Percentiles rank a stretch among this genome's conserved stretches.
These are phyloP conservation scores for Tremella fuciformis DNA, from an alignment of 768 basidiomycete species.

Conservation along the genomic window DNA sequence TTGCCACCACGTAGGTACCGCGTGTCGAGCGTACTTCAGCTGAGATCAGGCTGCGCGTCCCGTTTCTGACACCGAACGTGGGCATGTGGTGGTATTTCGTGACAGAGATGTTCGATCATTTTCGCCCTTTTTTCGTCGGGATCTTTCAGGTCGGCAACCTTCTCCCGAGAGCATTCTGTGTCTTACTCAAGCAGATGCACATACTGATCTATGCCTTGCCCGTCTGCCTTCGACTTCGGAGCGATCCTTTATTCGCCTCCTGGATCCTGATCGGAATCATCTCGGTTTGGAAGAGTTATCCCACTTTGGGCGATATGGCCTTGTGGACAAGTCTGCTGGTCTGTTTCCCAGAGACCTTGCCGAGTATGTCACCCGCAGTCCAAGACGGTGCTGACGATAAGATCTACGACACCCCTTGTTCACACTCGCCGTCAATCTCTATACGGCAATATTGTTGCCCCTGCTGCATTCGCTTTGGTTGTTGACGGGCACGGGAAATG, in stretches of 20 bases:
- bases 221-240: constrained; percentile 84
- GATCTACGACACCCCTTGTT: constrained; percentile 83
- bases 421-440: constrained; percentile 74
- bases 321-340: constrained; percentile 76
- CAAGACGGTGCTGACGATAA: constrained; percentile 47
- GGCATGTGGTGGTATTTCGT: constrained; percentile 99
- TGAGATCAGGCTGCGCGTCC: constrained; percentile 66
- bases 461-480: constrained; percentile 92
- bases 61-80: constrained; percentile 87
- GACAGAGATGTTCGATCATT: constrained; percentile 99
- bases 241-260: constrained; percentile 77
- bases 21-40: neutral
- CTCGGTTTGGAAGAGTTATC: constrained; percentile 85
- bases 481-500: constrained; percentile 84
- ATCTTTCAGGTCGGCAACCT: constrained; percentile 71
- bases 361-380: constrained; percentile 60
- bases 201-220: constrained; percentile 77
- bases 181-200: constrained; percentile 61
- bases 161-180: neutral
- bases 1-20: neutral
- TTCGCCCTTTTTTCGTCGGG: constrained; percentile 90
- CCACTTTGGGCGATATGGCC: constrained; percentile 82
- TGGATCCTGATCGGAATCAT: constrained; percentile 74
- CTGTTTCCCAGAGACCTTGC: constrained; percentile 78
- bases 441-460: constrained; percentile 79